Evolutionary conservation across 352 stramenopile species (phyloP).

Genomic region (Phytophthora tentaculata): DNA sequence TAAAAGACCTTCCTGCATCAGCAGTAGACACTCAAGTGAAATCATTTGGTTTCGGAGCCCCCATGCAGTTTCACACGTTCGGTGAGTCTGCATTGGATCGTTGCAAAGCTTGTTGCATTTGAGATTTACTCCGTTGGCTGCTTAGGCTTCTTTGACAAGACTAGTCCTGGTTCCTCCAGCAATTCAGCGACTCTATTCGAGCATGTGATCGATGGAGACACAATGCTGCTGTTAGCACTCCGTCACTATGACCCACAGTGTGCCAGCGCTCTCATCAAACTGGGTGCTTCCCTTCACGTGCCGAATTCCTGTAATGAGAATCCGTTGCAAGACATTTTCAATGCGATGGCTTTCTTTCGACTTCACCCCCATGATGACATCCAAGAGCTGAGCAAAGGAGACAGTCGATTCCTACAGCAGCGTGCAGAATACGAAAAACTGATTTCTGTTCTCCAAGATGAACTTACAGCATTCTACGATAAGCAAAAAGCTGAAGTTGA

Average conservation of each 20-base stretch:
- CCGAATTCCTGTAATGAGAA: slow-evolving; percentile 41
- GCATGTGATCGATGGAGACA: slow-evolving; percentile 50
- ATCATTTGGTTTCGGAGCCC: slow-evolving; percentile 51
- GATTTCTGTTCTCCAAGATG: slow-evolving; percentile 35
- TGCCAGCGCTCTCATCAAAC: slow-evolving; percentile 42
- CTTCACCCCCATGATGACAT: slow-evolving; percentile 25
- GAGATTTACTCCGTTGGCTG: too few relatives aligned
- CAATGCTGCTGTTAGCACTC: slow-evolving; percentile 57
- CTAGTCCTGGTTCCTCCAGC: not conserved
- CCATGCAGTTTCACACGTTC: slow-evolving; percentile 58
- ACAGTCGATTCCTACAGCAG: slow-evolving; percentile 19
- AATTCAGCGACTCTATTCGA: slow-evolving; percentile 42
- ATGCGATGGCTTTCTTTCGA: slow-evolving; percentile 36
- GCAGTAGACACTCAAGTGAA: slow-evolving; percentile 47
- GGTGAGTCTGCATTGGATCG: slow-evolving; percentile 29
- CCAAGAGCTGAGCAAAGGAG: slow-evolving; percentile 4
- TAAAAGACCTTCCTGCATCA: slow-evolving; percentile 30
- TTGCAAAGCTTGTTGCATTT: not conserved
- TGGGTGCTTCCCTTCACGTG: slow-evolving; percentile 35
- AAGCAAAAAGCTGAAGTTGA: slow-evolving; percentile 26
- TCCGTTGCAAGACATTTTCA: slow-evolving; percentile 47
- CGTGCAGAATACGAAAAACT: slow-evolving; percentile 38
- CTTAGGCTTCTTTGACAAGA: slow-evolving; percentile 68
- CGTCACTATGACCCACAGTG: slow-evolving; percentile 45
- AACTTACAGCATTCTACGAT: slow-evolving; percentile 41